Evolutionary conservation across 257 asterid species (phyloP), one percentile per base, ranked within the genome.

Genomic region (Fraxinus excelsior): DNA sequence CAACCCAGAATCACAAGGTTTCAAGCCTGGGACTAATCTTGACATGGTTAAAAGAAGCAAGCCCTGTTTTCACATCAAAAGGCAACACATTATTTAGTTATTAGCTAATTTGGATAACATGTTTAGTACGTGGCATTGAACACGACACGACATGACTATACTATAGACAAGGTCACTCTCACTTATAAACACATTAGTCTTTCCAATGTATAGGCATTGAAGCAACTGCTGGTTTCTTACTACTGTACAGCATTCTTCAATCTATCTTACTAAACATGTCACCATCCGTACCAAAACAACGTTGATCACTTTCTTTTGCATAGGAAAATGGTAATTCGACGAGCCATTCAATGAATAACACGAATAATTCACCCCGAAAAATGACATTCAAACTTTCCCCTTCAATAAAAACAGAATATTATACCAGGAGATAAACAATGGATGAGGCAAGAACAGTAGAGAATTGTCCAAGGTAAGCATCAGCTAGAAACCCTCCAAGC

Each of bases 401-500:
- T 11, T 13, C 16, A 42, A 42, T 42, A 42, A 5, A 42, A 11
- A 42, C 18, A 2, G 18, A 42, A 42, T 42, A 42, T 42, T 42
- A 42, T 87, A 93, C 99, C 96, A 88, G 56, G 70, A 95, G 87
- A 66, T 95, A 93, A 73, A 95, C 28, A 35, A 74, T 5, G 65
- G 97, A 87, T 14, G 98, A 89, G 74, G 68, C 83, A 8, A 95
- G 83, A 77, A 95, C 97, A 0, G 97, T 89, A 82, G 78, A 76
- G 86, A 95, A 95, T 70, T 98, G 87, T n/a, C 99, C 97, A 23
- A 95, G 88, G 79, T 89, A 95, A 51, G 97, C 88, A 76, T 95
- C 98, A 31, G 99, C 97, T 5, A 93, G 11, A 75, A 91, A 95
- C 2, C 98, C 99, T 28, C 99, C 99, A 5, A 90, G n/a, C 10